A percentile compares a stretch with the other conserved stretches of the same genome.
phyloP scores from a whole-genome alignment of 345 rosid species.

The Arabidopsis suecica region DNA sequence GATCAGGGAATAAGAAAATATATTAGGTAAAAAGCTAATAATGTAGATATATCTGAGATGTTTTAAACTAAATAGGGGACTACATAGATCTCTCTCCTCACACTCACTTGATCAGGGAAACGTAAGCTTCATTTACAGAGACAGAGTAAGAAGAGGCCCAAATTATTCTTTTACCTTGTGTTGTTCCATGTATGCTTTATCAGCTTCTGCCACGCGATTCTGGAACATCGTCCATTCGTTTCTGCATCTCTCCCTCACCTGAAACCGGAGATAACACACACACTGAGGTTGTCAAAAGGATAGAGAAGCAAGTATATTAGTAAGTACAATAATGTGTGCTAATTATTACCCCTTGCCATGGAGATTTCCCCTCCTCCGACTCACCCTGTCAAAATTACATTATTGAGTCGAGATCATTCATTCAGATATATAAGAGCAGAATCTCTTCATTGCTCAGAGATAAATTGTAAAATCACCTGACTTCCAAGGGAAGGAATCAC shows the following conservation, averaged over 20 bases:
- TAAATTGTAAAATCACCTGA: conserved; percentile 58
- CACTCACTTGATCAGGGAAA: conserved; percentile 38
- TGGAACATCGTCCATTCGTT: conserved; percentile 83
- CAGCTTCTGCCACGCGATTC: conserved; percentile 71
- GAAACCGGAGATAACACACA: conserved; percentile 25
- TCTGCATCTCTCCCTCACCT: conserved; percentile 87
- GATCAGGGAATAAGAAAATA: background rate
- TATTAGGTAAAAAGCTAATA: conserved; percentile 15
- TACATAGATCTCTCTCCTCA: conserved; percentile 23
- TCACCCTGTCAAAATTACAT: conserved; percentile 60
- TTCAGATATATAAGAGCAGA: background rate
- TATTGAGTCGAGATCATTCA: conserved; percentile 5
- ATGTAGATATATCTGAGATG: conserved; percentile 21
- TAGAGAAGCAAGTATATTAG: background rate
- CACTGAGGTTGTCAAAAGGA: conserved; percentile 23
- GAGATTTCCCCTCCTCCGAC: conserved; percentile 68
- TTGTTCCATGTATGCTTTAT: conserved; percentile 52
- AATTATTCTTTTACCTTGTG: conserved; percentile 16
- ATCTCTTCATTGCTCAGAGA: conserved; percentile 21
- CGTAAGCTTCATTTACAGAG: conserved; percentile 42
- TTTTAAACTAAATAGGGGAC: conserved; percentile 22
- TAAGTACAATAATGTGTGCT: conserved; percentile 21
- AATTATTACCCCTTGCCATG: conserved; percentile 82
- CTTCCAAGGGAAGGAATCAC: conserved; percentile 84
- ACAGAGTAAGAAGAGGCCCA: conserved; percentile 4